Percentiles rank a stretch among this genome's conserved stretches.
Conservation (phyloP, 2,329 filamentous ascomycete genomes). For the Cladophialophora immunda region DNA sequence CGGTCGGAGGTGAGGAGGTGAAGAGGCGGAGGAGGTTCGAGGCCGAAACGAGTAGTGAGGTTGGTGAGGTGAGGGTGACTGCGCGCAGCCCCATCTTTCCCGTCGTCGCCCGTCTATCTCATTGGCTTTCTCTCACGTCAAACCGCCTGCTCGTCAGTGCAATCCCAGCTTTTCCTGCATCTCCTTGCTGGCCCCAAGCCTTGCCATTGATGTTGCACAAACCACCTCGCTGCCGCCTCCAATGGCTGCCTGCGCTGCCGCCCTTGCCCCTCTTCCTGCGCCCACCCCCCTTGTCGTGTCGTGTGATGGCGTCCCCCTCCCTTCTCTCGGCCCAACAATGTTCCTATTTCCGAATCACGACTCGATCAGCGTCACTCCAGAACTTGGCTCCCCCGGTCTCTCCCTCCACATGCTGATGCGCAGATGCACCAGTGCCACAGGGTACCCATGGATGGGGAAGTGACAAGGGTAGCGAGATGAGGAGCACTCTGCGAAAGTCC, state of each 20-base stretch:
- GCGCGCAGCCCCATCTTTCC: not conserved
- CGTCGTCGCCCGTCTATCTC: not conserved
- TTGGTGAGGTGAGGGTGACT: not conserved
- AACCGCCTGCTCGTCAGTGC: conserved; percentile 4
- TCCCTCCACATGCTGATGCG: conserved; percentile 5
- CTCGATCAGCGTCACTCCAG: conserved; percentile 12
- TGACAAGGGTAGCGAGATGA: not conserved
- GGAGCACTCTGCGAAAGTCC: not conserved
- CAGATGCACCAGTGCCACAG: not conserved
- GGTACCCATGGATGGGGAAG: not conserved
- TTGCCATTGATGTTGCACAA: conserved; percentile 16
- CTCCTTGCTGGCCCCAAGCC: conserved; percentile 5
- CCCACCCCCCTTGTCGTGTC: conserved; percentile 6
- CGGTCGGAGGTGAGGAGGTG: not conserved
- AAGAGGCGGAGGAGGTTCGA: not conserved
- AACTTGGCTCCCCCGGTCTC: not conserved
- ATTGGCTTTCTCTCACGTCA: conserved; percentile 11
- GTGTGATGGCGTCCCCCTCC: conserved; percentile 13
- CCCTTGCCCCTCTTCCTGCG: not conserved
- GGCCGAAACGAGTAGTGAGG: not conserved
- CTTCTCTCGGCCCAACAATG: conserved; percentile 17
- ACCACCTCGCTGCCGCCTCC: conserved; percentile 12
- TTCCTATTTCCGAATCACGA: conserved; percentile 14
- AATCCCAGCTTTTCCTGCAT: not conserved
- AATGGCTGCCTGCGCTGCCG: not conserved